Conservation (phyloP, 1,284 basidiomycete species). For the Trichosporon ovoides region DNA sequence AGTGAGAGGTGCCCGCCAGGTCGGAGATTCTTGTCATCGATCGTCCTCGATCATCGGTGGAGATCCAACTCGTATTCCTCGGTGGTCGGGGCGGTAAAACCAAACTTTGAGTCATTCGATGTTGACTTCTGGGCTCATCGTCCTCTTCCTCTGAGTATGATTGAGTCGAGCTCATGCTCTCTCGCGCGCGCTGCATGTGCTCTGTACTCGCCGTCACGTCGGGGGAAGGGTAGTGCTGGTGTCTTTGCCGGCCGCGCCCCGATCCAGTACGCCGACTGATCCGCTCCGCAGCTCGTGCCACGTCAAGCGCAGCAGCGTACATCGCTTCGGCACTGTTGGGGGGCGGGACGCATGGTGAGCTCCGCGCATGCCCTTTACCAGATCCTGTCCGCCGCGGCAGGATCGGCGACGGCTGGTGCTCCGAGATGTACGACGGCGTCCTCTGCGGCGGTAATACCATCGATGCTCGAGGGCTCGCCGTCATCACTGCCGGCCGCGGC, state of each 20-base stretch:
- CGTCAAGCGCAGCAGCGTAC: constrained; percentile 46
- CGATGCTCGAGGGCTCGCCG: constrained; percentile 6
- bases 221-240: not conserved
- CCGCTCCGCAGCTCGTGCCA: constrained; percentile 47
- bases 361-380: not conserved
- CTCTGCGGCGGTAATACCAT: constrained; percentile 6
- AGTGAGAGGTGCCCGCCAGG: not conserved
- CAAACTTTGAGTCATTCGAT: constrained; percentile 20
- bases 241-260: constrained; percentile 11
- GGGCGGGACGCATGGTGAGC: constrained; percentile 12
- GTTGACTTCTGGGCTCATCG: not conserved
- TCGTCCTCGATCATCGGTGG: constrained; percentile 15
- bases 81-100: not conserved
- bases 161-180: not conserved
- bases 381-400: not conserved
- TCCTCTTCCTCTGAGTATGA: constrained; percentile 13
- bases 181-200: not conserved
- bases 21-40: constrained; percentile 6
- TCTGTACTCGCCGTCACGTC: not conserved
- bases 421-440: not conserved
- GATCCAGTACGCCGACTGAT: constrained; percentile 25
- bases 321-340: constrained; percentile 35
- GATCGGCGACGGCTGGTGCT: constrained; percentile 9
- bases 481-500: constrained; percentile 17
- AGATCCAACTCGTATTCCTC: constrained; percentile 6